Evolutionary conservation across 2,329 filamentous ascomycete species (phyloP).

Genomic region (Botrytis fabae): DNA sequence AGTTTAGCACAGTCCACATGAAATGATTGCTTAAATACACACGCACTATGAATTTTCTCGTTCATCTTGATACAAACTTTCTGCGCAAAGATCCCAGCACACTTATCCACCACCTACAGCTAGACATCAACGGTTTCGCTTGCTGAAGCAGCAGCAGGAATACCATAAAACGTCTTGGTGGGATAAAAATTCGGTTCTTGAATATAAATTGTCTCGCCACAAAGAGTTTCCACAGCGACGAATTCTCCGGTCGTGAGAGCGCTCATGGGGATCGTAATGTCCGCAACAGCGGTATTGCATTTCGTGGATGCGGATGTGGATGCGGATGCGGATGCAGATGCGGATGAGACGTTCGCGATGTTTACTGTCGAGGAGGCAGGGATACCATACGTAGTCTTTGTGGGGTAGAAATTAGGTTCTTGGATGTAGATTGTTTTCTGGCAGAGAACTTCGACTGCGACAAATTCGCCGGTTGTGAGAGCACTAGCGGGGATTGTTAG

Average conservation of each 20-base stretch:
- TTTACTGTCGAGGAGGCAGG: neutral
- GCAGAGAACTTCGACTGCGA: neutral
- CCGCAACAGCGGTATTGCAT: neutral
- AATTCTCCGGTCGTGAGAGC: neutral
- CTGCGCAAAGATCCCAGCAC: neutral
- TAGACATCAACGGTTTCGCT: too few species aligned
- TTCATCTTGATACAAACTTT: neutral
- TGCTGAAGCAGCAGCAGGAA: neutral
- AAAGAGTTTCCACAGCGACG: neutral
- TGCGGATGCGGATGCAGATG: neutral
- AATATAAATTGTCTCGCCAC: neutral
- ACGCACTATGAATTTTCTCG: neutral
- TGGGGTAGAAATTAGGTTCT: conserved; percentile 1
- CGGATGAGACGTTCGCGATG: too few species aligned
- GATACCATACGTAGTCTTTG: neutral
- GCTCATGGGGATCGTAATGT: neutral
- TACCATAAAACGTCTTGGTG: neutral
- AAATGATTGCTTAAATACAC: neutral
- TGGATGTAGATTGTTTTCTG: neutral
- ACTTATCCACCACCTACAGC: neutral
- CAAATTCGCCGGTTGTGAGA: neutral
- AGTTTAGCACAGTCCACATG: neutral
- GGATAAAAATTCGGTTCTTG: neutral
- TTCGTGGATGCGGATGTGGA: neutral
- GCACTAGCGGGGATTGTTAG: neutral